Conservation (phyloP, 208 protist genomes). For the Herpetomonas tarakana region DNA sequence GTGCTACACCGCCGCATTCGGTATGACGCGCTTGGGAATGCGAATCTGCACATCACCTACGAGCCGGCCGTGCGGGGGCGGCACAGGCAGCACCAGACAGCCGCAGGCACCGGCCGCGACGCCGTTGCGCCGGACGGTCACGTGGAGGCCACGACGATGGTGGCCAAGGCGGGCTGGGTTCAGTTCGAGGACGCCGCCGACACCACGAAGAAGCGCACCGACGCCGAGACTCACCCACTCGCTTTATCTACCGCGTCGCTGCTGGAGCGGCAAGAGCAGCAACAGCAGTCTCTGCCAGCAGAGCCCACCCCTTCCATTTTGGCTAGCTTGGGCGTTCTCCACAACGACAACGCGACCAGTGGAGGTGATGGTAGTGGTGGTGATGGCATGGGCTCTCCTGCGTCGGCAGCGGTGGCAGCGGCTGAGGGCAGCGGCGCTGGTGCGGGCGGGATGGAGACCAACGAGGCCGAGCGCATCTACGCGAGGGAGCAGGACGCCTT, state of each 20-base stretch:
- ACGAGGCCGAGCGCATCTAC: conserved; percentile 1
- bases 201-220: no score
- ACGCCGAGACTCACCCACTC: no score
- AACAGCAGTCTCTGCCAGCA: background rate
- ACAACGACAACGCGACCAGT: background rate
- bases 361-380: no score
- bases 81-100: background rate
- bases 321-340: background rate
- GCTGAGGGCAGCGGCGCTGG: background rate
- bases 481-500: conserved; percentile 23
- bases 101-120: background rate
- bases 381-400: no score
- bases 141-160: no score
- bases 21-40: conserved; percentile 23
- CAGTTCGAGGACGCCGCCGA: no score
- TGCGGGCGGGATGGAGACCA: no score
- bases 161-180: no score
- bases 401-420: background rate
- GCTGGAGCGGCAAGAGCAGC: background rate
- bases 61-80: background rate
- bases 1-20: conserved; percentile 21
- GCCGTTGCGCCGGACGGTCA: background rate
- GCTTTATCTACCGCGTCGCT: background rate
- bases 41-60: conserved; percentile 13
- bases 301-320: background rate